Percentiles rank a stretch among this genome's conserved stretches.
Conservation (phyloP, 2,329 filamentous ascomycete species). For the Aspergillus glaucus region DNA sequence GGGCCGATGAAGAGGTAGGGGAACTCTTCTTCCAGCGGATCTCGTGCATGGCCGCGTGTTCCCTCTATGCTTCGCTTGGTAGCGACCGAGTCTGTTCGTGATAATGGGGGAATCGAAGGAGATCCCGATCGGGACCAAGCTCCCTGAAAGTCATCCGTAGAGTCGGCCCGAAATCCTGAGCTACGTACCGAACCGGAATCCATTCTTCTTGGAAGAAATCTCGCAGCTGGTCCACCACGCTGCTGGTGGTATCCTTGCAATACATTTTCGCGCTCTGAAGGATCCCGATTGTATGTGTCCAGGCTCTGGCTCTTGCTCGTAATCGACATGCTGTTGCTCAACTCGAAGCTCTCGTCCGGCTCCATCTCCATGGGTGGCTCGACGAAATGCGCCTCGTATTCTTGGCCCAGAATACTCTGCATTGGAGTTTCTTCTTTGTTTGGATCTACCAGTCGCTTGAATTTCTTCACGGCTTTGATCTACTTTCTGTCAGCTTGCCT, state of each 20-base stretch:
- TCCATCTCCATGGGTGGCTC: slow-evolving; percentile 52
- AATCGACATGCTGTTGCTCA: slow-evolving; percentile 10
- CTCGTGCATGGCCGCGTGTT: slow-evolving; percentile 56
- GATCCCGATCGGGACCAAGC: slow-evolving; percentile 17
- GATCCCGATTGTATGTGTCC: slow-evolving; percentile 46
- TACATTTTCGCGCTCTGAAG: slow-evolving; percentile 46
- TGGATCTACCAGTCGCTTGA: slow-evolving; percentile 66
- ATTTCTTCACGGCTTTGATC: slow-evolving; percentile 87
- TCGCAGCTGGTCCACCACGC: slow-evolving; percentile 9
- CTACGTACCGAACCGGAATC: slow-evolving; percentile 22
- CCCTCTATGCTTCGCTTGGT: slow-evolving; percentile 39
- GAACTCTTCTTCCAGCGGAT: slow-evolving; percentile 59
- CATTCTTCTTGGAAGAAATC: slow-evolving; percentile 16
- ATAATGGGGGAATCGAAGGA: slow-evolving; percentile 18
- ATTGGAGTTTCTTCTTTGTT: slow-evolving; percentile 46
- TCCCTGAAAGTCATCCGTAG: slow-evolving; percentile 11
- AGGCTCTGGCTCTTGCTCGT: slow-evolving; percentile 22
- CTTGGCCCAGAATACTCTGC: slow-evolving; percentile 55
- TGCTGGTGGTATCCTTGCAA: slow-evolving; percentile 47
- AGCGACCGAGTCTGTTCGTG: slow-evolving; percentile 23
- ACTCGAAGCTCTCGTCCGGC: slow-evolving; percentile 25
- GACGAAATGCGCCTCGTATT: slow-evolving; percentile 48
- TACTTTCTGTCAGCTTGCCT: slow-evolving; percentile 26
- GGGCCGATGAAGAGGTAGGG: slow-evolving; percentile 72
- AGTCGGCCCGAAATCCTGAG: slow-evolving; percentile 11